Evolutionary conservation across 2,329 filamentous ascomycete species (phyloP).

Genomic region (Cordyceps tenuipes): DNA sequence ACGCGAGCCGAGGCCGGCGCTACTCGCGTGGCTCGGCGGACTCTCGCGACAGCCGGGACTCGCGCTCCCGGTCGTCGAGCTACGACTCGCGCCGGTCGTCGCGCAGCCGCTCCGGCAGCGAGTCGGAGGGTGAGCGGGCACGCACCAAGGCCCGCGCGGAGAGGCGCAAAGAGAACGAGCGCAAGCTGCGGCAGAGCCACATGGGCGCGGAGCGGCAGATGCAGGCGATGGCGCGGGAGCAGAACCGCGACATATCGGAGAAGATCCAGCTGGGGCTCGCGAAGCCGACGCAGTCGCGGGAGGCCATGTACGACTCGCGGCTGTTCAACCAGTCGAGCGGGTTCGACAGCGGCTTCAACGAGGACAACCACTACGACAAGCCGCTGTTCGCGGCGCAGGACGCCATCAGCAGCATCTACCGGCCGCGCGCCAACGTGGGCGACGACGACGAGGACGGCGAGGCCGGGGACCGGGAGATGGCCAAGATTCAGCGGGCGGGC

Average conservation of each 20-base stretch:
- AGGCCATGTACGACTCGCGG: slow-evolving; percentile 94
- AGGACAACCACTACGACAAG: slow-evolving; percentile 96
- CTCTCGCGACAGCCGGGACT: slow-evolving; percentile 33
- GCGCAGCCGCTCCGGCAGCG: slow-evolving; percentile 40
- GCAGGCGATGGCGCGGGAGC: slow-evolving; percentile 88
- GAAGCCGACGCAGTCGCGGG: slow-evolving; percentile 84
- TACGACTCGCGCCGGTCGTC: slow-evolving; percentile 24
- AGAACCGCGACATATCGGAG: slow-evolving; percentile 93
- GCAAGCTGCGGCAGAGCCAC: slow-evolving; percentile 82
- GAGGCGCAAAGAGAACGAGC: slow-evolving; percentile 71
- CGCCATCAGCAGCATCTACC: slow-evolving; percentile 88
- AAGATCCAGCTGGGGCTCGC: slow-evolving; percentile 91
- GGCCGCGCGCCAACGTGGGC: slow-evolving; percentile 65
- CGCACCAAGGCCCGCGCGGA: slow-evolving; percentile 72
- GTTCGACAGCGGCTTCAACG: slow-evolving; percentile 88
- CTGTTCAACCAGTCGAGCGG: slow-evolving; percentile 92
- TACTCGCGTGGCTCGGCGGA: slow-evolving; percentile 26
- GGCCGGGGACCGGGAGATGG: slow-evolving; percentile 73
- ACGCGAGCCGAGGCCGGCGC: slow-evolving; percentile 37
- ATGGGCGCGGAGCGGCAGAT: slow-evolving; percentile 92
- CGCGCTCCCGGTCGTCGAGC: slow-evolving; percentile 30
- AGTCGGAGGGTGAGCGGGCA: slow-evolving; percentile 64
- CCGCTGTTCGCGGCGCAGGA: slow-evolving; percentile 94
- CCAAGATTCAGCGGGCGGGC: slow-evolving; percentile 75
- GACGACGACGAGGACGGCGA: slow-evolving; percentile 74